phyloP scores from a whole-genome alignment of 1,139 yeast genomes.

The Geotrichum histeridarum region DNA sequence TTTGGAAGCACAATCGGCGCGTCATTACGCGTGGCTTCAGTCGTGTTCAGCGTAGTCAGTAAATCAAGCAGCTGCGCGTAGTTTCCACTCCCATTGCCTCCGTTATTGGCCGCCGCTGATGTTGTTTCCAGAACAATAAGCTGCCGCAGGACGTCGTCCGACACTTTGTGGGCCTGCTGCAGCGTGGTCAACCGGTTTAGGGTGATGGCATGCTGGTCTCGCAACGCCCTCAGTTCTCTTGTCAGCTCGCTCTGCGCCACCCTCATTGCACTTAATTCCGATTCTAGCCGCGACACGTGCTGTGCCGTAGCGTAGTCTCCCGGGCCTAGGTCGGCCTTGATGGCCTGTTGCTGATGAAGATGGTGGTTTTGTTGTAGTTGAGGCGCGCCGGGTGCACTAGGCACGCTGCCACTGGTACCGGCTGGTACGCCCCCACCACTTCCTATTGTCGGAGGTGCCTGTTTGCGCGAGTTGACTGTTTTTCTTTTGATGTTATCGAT shows the following conservation, averaged over 20 bases:
- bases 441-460: conserved; percentile 5
- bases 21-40: conserved; percentile 16
- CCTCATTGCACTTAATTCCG: conserved; percentile 10
- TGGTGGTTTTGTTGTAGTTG: conserved; percentile 24
- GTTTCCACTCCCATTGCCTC: not conserved
- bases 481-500: conserved; percentile 77
- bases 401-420: conserved; percentile 8
- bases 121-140: conserved; percentile 12
- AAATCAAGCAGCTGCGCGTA: conserved; percentile 9
- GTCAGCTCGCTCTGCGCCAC: conserved; percentile 7
- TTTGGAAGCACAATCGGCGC: conserved; percentile 1
- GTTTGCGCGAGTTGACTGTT: conserved; percentile 57
- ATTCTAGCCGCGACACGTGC: conserved; percentile 7
- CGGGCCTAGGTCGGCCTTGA: not conserved
- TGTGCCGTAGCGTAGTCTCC: not conserved
- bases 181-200: conserved; percentile 12
- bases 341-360: conserved; percentile 16
- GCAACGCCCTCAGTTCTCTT: conserved; percentile 7
- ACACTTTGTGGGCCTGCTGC: conserved; percentile 13
- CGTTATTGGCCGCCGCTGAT: not conserved
- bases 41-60: conserved; percentile 11
- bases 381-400: conserved; percentile 12
- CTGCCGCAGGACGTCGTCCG: conserved; percentile 18
- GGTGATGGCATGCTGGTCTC: conserved; percentile 12
- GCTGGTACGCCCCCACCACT: conserved; percentile 3